Evolutionary conservation across 345 rosid genomes (phyloP).

Genomic region (Eucalyptus albens): DNA sequence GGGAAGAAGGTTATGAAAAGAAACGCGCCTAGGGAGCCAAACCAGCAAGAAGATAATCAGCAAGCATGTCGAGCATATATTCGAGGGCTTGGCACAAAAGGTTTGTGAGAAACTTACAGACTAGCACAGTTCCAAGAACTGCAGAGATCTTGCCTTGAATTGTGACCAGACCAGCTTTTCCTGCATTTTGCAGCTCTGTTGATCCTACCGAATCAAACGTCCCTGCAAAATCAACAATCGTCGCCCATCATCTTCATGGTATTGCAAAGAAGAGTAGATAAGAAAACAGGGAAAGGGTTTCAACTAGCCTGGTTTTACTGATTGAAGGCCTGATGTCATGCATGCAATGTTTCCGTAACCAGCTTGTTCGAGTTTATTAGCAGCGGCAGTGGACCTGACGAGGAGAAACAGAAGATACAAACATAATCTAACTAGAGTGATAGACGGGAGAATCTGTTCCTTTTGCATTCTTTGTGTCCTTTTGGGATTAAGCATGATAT

Average conservation of each 20-base stretch:
- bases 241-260: background rate
- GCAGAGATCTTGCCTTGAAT: conserved; percentile 92
- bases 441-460: background rate
- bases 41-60: background rate
- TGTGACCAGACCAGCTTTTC: conserved; percentile 85
- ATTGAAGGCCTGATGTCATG: conserved; percentile 80
- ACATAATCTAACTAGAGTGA: background rate
- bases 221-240: conserved; percentile 22
- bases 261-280: background rate
- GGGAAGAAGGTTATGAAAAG: conserved; percentile 83
- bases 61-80: background rate
- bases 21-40: conserved; percentile 54
- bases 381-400: conserved; percentile 83
- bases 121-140: conserved; percentile 79
- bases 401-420: background rate
- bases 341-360: conserved; percentile 72
- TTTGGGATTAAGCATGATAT: background rate
- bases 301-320: conserved; percentile 64
- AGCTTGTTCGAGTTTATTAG: conserved; percentile 55
- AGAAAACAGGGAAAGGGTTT: background rate
- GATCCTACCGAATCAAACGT: conserved; percentile 66
- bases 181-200: conserved; percentile 67
- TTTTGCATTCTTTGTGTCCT: background rate
- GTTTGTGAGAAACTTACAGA: conserved; percentile 41
- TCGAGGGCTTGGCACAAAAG: no score